Evolutionary conservation across 345 rosid species (phyloP), one percentile per base, ranked within the genome.

Genomic region (Euphorbia peplus): DNA sequence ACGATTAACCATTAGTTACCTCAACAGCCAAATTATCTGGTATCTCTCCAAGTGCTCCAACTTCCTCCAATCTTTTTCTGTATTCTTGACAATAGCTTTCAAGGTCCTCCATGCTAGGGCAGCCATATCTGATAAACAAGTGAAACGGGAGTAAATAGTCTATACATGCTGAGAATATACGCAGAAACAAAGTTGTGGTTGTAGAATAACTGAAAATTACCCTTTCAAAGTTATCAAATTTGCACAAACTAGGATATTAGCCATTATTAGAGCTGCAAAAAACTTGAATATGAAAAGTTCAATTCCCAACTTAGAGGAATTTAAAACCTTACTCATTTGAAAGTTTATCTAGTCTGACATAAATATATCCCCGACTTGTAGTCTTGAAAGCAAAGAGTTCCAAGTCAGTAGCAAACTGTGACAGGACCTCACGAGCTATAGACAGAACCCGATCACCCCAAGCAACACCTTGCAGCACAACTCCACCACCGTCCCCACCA

Each of bases 401-500:
- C 21, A 90, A 26, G 54, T 85, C 91, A 73, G 86, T 76, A 26
- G 75, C 76, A 66, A 67, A 87, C 41, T 74, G 84, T 22, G 67
- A 75, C 76, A 91, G 58, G 53, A 81, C 85, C 63, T 91, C 81
- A 1, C 19, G 64, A 55, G 96, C 91, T 77, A 88, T 85, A 55
- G 87, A 82, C 29, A 89, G 89, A 76, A 67, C 87, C 59, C 54
- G 79, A 64, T 90, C 88, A 32, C 95, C 97, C 98, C 91, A 90
- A 11, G 87, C 67, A 13, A 89, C 86, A 62, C 81, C 80, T 82
- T 85, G 83, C 35, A 89, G 73, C 62, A 81, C 92, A 71, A 90
- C 48, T 66, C 98, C 97, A 71, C 98, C 98, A 50, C 97, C 98
- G 79, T 86, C 87, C 61, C 90, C 91, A 65, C 98, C 97, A 79